A percentile compares a stretch with the other conserved stretches of the same genome.
Evolutionary conservation across 2,329 filamentous ascomycete species (phyloP).

Genomic region (Paramyrothecium sp.): DNA sequence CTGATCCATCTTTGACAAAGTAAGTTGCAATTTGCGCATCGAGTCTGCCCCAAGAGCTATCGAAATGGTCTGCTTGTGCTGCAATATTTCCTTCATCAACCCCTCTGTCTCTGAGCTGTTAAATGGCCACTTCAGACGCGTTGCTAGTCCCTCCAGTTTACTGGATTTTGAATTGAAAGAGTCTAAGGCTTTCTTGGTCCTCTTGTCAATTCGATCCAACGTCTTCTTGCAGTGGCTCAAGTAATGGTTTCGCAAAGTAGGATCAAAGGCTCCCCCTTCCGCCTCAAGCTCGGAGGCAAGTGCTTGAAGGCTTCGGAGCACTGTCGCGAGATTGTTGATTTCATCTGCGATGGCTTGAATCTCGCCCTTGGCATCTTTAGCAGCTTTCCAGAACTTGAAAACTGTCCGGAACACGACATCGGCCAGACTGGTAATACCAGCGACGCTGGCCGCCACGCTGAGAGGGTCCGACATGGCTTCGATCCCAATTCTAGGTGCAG

Average conservation of each 20-base stretch:
- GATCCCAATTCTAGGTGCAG: too few relatives aligned
- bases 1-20: fast-evolving
- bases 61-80: conserved; percentile 9
- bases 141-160: background rate
- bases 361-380: conserved; percentile 1
- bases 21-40: conserved; percentile 3
- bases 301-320: background rate
- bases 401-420: conserved; percentile 1
- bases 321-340: background rate
- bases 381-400: background rate
- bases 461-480: conserved; percentile 8
- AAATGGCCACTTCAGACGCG: conserved; percentile 14
- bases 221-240: background rate
- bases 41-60: conserved; percentile 8
- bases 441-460: conserved; percentile 5
- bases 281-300: background rate
- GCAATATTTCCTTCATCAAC: conserved; percentile 8
- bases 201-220: background rate
- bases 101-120: conserved; percentile 4
- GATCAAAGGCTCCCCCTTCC: background rate
- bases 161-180: background rate
- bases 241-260: background rate
- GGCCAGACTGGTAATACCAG: conserved; percentile 2
- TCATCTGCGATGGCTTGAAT: conserved; percentile 4
- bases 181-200: background rate